Evolutionary conservation across 2,329 filamentous ascomycete genomes (phyloP).

Genomic region (Bisporella sp.): DNA sequence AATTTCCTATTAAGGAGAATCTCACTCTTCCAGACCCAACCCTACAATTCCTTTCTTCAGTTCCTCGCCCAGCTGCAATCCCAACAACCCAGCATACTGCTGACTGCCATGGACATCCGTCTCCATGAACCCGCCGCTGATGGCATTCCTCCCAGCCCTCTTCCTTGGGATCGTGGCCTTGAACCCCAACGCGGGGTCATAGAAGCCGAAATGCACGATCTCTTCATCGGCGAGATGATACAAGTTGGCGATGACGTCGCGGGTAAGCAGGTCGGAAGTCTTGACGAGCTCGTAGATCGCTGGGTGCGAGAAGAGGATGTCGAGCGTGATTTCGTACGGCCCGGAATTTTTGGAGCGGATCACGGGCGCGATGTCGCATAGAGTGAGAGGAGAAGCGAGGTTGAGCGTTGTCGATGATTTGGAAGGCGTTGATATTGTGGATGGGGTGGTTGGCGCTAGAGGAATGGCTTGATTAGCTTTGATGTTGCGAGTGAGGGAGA

Average conservation of each 20-base stretch:
- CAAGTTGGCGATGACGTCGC: constrained; percentile 27
- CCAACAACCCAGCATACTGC: constrained; percentile 30
- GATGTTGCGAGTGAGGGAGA: no score
- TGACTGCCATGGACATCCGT: constrained; percentile 32
- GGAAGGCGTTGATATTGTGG: not conserved
- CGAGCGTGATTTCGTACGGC: constrained; percentile 44
- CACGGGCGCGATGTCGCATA: constrained; percentile 33
- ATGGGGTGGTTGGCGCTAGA: not conserved
- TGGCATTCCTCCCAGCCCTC: constrained; percentile 17
- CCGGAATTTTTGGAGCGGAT: constrained; percentile 45
- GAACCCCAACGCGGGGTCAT: constrained; percentile 40
- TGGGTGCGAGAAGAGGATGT: constrained; percentile 38
- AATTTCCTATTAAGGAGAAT: no score
- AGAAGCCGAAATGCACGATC: constrained; percentile 21
- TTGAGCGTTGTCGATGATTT: not conserved
- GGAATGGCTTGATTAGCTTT: no score
- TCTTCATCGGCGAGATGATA: constrained; percentile 18
- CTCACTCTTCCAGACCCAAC: no score
- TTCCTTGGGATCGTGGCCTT: constrained; percentile 31
- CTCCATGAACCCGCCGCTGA: constrained; percentile 31
- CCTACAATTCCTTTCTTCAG: no score
- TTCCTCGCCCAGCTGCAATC: constrained; percentile 8
- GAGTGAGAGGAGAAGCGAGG: not conserved
- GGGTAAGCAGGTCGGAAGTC: constrained; percentile 28
- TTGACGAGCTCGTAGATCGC: constrained; percentile 31